Base-by-base conservation (phyloP, 768 basidiomycete genomes). In the Pulveroboletus frians region DNA sequence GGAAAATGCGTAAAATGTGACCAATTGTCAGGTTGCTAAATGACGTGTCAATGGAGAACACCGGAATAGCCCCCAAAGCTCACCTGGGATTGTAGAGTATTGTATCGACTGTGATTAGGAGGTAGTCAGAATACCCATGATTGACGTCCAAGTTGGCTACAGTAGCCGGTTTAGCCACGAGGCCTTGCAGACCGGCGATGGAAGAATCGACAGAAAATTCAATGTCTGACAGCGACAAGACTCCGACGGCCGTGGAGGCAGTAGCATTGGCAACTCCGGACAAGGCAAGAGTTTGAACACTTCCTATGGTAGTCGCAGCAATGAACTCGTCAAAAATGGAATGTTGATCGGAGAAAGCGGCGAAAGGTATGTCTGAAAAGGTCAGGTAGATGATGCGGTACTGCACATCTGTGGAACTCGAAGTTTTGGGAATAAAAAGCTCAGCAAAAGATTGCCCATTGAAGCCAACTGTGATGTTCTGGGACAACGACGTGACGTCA, bases 51-150 rank as follows among this genome's bases (percentile, higher is more conserved):
- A 40, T 36, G 11, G 8, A 21, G 30, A 18, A 30, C 51, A 40
- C 4, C 8, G 10, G 47, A 35, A 36, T 18, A 27, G 20, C 41
- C 14, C 1, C 10, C 9, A 6, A 40, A 14, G 43, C 68, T 53
- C 54, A 79, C 79, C 79, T 84, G 11, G 85, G 85, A 50, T 86
- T 87, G 62, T 77, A 84, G 20, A 87, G 65, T 1, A 72, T 69
- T 17, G 80, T 78, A 37, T 77, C 69, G 11, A 79, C 78, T 57
- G 75, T 84, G 68, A 88, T 86, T 43, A 86, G 71, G n/a, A 88
- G 70, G 61, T 74, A 81, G 58, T 83, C 76, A 0, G 78, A 50
- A 69, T 77, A 87, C 7, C 85, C 85, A 45, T 80, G 83, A 35
- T 76, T 78, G 26, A 87, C 84, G 52, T 87, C 84, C 43, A 88